Evolutionary conservation across 2,329 filamentous ascomycete genomes (phyloP).

Genomic region (Hymenoscyphus scutula): DNA sequence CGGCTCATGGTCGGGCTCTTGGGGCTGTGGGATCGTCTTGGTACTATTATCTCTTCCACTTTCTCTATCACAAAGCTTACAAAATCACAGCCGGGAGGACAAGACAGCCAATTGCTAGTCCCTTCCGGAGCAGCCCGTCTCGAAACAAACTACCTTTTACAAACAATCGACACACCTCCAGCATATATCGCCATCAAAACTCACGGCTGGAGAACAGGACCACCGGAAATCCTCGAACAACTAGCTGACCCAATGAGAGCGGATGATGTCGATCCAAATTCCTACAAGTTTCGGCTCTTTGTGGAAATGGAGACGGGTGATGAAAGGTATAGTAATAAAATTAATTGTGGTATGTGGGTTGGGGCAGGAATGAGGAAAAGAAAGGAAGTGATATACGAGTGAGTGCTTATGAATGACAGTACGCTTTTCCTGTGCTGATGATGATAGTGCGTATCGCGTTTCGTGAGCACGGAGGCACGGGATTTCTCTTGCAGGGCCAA

Average conservation of each 20-base stretch:
- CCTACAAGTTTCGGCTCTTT: constrained; percentile 49
- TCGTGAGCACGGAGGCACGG: not conserved
- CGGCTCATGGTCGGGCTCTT: constrained; percentile 48
- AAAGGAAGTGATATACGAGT: constrained; percentile 47
- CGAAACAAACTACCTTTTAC: constrained; percentile 49
- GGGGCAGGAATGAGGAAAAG: constrained; percentile 47
- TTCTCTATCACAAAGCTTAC: not conserved
- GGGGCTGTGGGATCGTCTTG: constrained; percentile 48
- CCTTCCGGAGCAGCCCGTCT: constrained; percentile 36
- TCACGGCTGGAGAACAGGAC: constrained; percentile 47
- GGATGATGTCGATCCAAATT: constrained; percentile 32
- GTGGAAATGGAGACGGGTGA: constrained; percentile 51
- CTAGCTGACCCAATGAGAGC: constrained; percentile 30
- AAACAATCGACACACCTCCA: constrained; percentile 47
- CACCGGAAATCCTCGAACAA: constrained; percentile 39
- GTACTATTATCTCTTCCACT: constrained; percentile 17
- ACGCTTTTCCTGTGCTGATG: not conserved
- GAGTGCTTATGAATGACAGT: constrained; percentile 15
- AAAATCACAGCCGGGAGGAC: constrained; percentile 37
- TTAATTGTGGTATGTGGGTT: constrained; percentile 50
- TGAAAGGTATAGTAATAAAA: constrained; percentile 47
- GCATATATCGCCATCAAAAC: constrained; percentile 48
- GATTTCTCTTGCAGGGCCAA: not conserved
- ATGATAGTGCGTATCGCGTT: constrained; percentile 19
- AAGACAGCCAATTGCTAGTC: constrained; percentile 38